Conservation (phyloP, 2,329 filamentous ascomycete genomes). For the Ceratocystiopsis sp. region DNA sequence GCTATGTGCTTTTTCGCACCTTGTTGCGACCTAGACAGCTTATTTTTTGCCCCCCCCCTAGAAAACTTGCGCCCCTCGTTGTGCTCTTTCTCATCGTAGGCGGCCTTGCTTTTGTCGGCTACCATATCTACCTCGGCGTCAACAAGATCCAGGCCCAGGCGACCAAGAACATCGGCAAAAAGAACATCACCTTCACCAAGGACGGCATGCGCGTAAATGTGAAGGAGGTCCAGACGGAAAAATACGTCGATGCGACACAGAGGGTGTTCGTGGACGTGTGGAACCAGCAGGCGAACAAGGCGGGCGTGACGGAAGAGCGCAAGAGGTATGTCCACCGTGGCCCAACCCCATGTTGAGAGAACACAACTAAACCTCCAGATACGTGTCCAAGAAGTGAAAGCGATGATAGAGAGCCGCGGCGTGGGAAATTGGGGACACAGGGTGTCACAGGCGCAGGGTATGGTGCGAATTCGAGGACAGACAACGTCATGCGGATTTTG, state of each 20-base stretch:
- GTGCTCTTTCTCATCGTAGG: constrained; percentile 42
- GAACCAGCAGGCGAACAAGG: constrained; percentile 29
- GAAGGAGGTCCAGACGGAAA: constrained; percentile 49
- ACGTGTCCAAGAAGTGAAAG: too few species aligned
- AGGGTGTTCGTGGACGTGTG: constrained; percentile 49
- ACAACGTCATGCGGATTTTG: too few species aligned
- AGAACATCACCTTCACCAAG: constrained; percentile 59
- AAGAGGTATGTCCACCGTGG: constrained; percentile 10
- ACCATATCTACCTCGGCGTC: constrained; percentile 54
- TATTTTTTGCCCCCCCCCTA: constrained; percentile 13
- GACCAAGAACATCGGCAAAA: constrained; percentile 53
- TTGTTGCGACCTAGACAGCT: background rate
- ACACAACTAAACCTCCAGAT: too few species aligned
- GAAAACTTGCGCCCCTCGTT: constrained; percentile 48
- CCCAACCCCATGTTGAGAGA: too few species aligned
- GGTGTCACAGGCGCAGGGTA: too few species aligned
- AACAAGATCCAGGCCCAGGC: constrained; percentile 49
- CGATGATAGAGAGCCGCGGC: too few species aligned
- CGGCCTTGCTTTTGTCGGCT: constrained; percentile 46
- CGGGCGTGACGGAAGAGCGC: constrained; percentile 13
- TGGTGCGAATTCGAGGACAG: too few species aligned
- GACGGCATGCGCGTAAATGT: constrained; percentile 58
- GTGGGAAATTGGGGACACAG: too few species aligned
- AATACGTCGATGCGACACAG: constrained; percentile 59
- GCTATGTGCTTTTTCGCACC: background rate